phyloP scores from a whole-genome alignment of 768 basidiomycete species.

The Rubroboletus pulcherrimus region DNA sequence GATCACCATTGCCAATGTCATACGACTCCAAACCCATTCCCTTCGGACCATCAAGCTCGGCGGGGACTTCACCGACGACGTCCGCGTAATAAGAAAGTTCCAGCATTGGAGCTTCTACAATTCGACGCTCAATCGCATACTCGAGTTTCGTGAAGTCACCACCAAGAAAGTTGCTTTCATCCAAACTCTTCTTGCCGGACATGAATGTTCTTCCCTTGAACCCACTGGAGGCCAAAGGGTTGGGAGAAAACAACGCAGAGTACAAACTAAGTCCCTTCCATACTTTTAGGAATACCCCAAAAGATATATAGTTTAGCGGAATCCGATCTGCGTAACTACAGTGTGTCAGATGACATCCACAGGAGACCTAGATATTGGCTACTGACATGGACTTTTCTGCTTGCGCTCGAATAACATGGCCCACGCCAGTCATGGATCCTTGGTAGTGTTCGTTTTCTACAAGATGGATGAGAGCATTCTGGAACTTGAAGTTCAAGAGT shows the following conservation, averaged over 20 bases:
- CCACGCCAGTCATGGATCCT: slow-evolving; percentile 61
- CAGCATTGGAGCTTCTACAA: slow-evolving; percentile 72
- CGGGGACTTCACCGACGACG: slow-evolving; percentile 72
- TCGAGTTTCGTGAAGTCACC: slow-evolving; percentile 59
- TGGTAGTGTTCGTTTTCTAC: slow-evolving; percentile 76
- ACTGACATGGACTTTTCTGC: slow-evolving; percentile 43
- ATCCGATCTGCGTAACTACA: slow-evolving; percentile 26
- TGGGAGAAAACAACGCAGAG: slow-evolving; percentile 29
- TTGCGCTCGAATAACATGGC: slow-evolving; percentile 55
- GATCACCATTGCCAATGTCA: slow-evolving; percentile 83
- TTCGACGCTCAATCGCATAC: slow-evolving; percentile 83
- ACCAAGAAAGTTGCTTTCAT: slow-evolving; percentile 54
- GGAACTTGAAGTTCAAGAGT: slow-evolving; percentile 66
- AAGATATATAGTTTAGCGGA: slow-evolving; percentile 36
- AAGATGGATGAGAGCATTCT: slow-evolving; percentile 57
- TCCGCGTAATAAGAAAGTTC: slow-evolving; percentile 88
- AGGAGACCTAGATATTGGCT: not conserved
- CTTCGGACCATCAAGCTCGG: slow-evolving; percentile 25
- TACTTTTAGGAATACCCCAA: slow-evolving; percentile 41
- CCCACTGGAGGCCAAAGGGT: not conserved
- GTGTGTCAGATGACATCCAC: slow-evolving; percentile 6
- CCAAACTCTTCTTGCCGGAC: slow-evolving; percentile 31
- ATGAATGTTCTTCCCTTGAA: not conserved
- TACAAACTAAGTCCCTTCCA: slow-evolving; percentile 55
- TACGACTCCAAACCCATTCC: slow-evolving; percentile 42